Conservation (phyloP, 192 early-diverging fungal genomes). For the Backusella morwellensis region DNA sequence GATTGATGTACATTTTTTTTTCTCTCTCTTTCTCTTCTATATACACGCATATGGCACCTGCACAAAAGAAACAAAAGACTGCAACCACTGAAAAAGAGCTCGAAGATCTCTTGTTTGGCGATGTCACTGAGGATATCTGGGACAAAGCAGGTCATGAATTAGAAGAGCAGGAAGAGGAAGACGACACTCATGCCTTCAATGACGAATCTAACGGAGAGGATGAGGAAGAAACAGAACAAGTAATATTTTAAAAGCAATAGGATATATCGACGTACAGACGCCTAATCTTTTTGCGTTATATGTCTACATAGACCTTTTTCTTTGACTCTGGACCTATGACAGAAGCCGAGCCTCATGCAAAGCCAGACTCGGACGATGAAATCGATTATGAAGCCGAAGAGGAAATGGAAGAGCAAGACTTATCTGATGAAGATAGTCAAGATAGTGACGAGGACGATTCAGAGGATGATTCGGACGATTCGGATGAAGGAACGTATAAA, state of each 20-base stretch:
- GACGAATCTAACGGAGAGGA: constrained; percentile 10
- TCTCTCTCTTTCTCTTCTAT: neutral
- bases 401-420: neutral
- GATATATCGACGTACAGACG: no score
- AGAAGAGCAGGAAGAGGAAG: constrained; percentile 7
- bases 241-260: neutral
- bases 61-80: constrained; percentile 22
- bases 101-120: constrained; percentile 31
- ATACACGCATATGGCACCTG: neutral
- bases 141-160: constrained; percentile 22
- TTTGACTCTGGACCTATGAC: constrained; percentile 32
- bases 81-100: constrained; percentile 24
- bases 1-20: neutral
- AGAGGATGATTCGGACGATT: constrained; percentile 13
- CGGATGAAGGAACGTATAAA: constrained; percentile 8
- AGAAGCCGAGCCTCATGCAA: constrained; percentile 30
- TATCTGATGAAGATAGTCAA: constrained; percentile 26
- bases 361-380: constrained; percentile 34
- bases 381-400: constrained; percentile 39
- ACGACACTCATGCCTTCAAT: constrained; percentile 1
- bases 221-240: constrained; percentile 11
- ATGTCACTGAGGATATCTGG: constrained; percentile 13
- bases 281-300: neutral
- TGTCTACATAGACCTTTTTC: constrained; percentile 23
- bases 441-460: constrained; percentile 28